Conservation (phyloP, 768 basidiomycete species). For the Pholiota conissans region DNA sequence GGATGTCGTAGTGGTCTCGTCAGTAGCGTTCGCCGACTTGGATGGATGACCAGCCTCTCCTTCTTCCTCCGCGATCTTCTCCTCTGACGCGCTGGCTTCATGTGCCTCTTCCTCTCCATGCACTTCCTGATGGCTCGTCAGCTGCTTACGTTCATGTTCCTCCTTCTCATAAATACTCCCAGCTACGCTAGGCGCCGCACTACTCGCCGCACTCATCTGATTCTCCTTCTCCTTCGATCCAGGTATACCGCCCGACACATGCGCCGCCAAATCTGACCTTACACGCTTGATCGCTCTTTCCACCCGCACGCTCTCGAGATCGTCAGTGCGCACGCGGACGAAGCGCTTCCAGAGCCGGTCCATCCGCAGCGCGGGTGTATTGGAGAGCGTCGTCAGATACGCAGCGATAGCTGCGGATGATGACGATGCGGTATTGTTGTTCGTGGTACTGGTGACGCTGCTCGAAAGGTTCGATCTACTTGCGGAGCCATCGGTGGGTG, state of each 20-base stretch:
- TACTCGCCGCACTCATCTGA: constrained; percentile 17
- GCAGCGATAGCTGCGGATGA: constrained; percentile 62
- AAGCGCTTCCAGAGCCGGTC: constrained; percentile 82
- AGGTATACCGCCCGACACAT: constrained; percentile 38
- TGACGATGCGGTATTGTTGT: constrained; percentile 40
- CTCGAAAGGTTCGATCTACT: not conserved
- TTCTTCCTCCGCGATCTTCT: not conserved
- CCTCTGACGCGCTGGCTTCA: constrained; percentile 6
- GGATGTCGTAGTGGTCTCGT: not conserved
- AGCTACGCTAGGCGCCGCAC: constrained; percentile 8
- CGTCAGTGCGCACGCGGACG: constrained; percentile 82
- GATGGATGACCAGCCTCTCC: constrained; percentile 10
- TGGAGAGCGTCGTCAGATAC: constrained; percentile 79
- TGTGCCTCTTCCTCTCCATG: constrained; percentile 14
- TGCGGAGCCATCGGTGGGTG: constrained; percentile 17
- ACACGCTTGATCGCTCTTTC: constrained; percentile 89
- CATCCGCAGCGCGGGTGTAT: constrained; percentile 59
- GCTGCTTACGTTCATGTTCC: not conserved
- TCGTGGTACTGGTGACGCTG: constrained; percentile 11
- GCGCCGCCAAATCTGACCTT: constrained; percentile 79
- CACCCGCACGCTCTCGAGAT: constrained; percentile 82
- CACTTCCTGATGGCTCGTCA: constrained; percentile 10
- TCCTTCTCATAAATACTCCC: constrained; percentile 12
- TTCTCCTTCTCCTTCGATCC: constrained; percentile 27
- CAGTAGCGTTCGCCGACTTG: constrained; percentile 8